Base-by-base conservation (phyloP, 2,329 filamentous ascomycete species). In the Monosporascus ibericus region DNA sequence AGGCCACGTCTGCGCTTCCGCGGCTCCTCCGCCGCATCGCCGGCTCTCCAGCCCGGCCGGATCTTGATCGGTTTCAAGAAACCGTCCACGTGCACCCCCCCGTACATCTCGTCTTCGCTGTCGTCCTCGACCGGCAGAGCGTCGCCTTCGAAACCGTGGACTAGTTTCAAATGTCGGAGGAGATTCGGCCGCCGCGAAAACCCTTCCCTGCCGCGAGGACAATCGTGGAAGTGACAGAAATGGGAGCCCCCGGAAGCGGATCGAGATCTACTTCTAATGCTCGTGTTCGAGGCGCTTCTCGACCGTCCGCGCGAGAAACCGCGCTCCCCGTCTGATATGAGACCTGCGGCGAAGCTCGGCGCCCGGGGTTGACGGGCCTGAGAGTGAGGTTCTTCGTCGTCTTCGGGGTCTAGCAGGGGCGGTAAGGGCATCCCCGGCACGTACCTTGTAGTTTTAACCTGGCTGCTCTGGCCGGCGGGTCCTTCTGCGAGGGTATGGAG, bases 21-120 rank as follows among this genome's bases (percentile, higher is more conserved):
- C 46, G 53, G 51, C 52, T 57, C 58, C 50, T 56, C 58, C 47
- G 55, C 27, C 34, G 50, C 48, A 27, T 74, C 72, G 36, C 65
- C 68, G 2, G 65, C 72, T 40, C 75, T 67, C 79, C 78, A 82
- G 0, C 78, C 79, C 44, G 63, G 68, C 6, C 73, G 69, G 1
- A 72, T 66, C 52, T 72, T 70, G 49, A 88, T 75, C 4, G 79
- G 77, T 62, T 74, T 72, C 60, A 90, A 58, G 61, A 87, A 90
- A 0, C 86, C 82, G 65, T 90, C 86, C 1, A 82, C 77, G 60
- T 88, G 86, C 20, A 88, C 81, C 0, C 75, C 85, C 0, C 84
- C 86, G 8, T 75, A 59, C 60, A 82, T 77, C 60, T 84, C 80
- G 52, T 77, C 79, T 60, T 73, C 78, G 53, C 75, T 72, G 57